phyloP scores from a whole-genome alignment of 163 green algal genomes.

The Prototheca cutis region DNA sequence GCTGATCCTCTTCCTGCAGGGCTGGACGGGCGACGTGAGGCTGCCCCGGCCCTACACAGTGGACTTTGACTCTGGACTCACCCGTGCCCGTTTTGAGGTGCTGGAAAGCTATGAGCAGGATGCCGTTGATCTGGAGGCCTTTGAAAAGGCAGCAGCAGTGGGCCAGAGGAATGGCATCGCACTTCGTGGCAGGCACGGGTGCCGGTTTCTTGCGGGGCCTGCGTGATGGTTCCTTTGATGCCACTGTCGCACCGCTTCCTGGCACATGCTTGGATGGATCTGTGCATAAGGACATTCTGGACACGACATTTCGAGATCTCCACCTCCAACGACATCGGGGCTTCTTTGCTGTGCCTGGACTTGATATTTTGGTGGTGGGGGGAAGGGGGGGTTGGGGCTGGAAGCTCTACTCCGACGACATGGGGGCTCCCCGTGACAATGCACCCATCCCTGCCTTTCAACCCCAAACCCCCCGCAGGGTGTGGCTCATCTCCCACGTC shows the following conservation, averaged over 20 bases:
- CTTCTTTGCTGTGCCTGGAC: no score
- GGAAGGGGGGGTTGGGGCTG: no score
- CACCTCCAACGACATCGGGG: no score
- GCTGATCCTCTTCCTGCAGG: neutral
- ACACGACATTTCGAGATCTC: no score
- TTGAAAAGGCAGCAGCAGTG: neutral
- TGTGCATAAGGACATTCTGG: neutral
- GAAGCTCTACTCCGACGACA: neutral
- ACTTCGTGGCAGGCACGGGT: no score
- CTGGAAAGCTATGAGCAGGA: neutral
- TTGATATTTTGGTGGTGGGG: no score
- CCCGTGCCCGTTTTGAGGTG: neutral
- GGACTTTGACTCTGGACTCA: neutral
- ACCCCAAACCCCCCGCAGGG: neutral
- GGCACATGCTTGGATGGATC: neutral
- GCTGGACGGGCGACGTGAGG: neutral
- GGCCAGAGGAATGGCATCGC: no score
- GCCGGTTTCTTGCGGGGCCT: no score
- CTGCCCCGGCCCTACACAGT: neutral
- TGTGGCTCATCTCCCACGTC: constrained; percentile 21
- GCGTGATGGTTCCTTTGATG: neutral
- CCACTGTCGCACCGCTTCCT: neutral
- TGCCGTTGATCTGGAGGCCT: neutral
- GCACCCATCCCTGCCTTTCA: neutral
- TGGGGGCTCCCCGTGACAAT: neutral